Base-by-base conservation (phyloP, 2,329 filamentous ascomycete genomes). In the Clarireedia sp. region DNA sequence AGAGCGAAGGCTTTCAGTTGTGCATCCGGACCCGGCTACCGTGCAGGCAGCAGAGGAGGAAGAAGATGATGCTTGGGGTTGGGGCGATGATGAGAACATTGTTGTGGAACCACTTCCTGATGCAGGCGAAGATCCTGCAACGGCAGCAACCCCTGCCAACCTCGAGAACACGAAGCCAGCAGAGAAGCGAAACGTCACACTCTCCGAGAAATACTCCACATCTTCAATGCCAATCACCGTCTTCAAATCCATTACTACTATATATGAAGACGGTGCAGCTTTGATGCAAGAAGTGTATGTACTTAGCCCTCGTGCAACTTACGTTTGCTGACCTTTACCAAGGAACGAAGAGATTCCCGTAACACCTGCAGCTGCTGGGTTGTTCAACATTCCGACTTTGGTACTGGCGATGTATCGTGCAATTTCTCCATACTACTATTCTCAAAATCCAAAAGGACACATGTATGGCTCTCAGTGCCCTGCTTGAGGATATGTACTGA, bases 121-220 rank as follows among this genome's bases (percentile, higher is more conserved):
- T 17, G 48, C 33, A 21, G 26, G 43, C 48, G 29, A 3, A 19
- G 21, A 45, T 26, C 16, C 19, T 2, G 16, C n/a, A 10, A 7
- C 6, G 24, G 24, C 33, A 9, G 16, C 36, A 7, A 37, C 12
- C 8, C 43, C 40, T 10, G 19, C 14, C 45, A 48, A 21, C 3
- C 10, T 9, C 43, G 29, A 55, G 16, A 26, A 29, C 7, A 19
- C 51, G 7, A 19, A 48, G 26, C 12, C 51, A 40, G 21, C 63
- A 24, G 54, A 60, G 16, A 53, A 46, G 3, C 57, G 60, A 50
- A 87, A 94, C 67, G 73, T 97, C 57, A 87, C 88, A 0, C 73
- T 97, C 45, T 87, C 79, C 59, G 94, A 99, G 71, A 87, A 80
- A 1, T 99, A 96, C 69, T 88, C 85, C 57, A 87, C 96, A 51